Conservation (phyloP, 2,329 filamentous ascomycete species). For the Scedosporium dehoogii region DNA sequence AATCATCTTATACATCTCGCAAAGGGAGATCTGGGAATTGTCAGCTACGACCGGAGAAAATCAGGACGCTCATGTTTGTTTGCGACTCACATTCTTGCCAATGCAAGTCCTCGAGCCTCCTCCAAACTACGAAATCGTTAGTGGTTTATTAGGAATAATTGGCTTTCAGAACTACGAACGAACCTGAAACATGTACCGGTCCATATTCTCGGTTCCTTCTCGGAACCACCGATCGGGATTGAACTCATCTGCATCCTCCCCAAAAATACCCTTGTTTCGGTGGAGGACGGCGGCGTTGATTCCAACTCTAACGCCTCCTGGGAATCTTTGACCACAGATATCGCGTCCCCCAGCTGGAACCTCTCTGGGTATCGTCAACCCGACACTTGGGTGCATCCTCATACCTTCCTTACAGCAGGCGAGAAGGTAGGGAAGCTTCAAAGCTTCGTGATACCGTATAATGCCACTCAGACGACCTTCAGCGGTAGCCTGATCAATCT, state of each 20-base stretch:
- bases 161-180: not conserved
- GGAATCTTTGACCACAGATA: not conserved
- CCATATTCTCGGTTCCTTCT: not conserved
- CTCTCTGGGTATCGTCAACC: not conserved
- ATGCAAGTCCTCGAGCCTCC: not conserved
- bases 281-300: not conserved
- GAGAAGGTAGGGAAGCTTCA: not conserved
- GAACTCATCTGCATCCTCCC: not conserved
- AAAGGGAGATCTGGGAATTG: not conserved
- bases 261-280: not conserved
- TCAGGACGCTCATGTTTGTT: too few relatives aligned
- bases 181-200: conserved; percentile 1
- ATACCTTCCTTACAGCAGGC: not conserved
- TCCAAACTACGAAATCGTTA: not conserved
- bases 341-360: not conserved
- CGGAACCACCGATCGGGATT: not conserved
- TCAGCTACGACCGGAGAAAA: not conserved
- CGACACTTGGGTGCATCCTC: not conserved
- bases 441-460: not conserved
- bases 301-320: not conserved
- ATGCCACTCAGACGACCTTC: not conserved
- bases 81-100: not conserved
- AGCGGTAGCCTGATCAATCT: not conserved
- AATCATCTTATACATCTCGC: conserved; percentile 2
- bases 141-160: not conserved